These are phyloP conservation scores for Yamagishiella unicocca DNA, from an alignment of 139 green algal species.

Conservation along the genomic window DNA sequence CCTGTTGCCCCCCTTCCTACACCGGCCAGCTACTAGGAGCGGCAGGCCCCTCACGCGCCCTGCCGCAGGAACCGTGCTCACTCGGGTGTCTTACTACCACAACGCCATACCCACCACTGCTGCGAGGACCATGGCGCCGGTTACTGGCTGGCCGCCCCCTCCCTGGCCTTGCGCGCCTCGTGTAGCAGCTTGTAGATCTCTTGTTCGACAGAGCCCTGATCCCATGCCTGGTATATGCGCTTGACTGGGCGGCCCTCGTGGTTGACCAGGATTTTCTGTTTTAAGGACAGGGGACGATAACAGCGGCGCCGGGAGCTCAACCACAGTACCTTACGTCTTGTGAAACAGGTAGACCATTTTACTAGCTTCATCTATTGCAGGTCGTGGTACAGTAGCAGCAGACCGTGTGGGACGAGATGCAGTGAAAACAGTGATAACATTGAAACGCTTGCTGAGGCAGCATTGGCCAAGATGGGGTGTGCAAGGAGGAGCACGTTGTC, in stretches of 20 bases:
- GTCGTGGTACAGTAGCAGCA: background rate
- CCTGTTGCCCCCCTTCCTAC: too few species aligned
- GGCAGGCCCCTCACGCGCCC: too few species aligned
- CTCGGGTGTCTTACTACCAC: too few species aligned
- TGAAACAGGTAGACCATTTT: background rate
- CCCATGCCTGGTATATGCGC: slow-evolving; percentile 56
- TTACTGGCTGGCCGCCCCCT: background rate
- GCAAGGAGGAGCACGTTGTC: too few species aligned
- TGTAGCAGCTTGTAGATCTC: slow-evolving; percentile 62
- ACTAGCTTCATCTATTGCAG: background rate
- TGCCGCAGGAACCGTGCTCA: too few species aligned
- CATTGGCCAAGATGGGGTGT: too few species aligned
- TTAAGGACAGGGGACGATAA: background rate
- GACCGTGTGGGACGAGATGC: background rate
- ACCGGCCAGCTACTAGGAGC: too few species aligned
- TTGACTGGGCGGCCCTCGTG: slow-evolving; percentile 62
- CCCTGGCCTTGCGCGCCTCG: slow-evolving; percentile 15
- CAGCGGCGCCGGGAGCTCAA: background rate
- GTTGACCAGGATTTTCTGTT: slow-evolving; percentile 73
- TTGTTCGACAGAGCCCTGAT: slow-evolving; percentile 53
- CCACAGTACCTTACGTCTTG: background rate
- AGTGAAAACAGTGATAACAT: background rate
- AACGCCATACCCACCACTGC: too few species aligned
- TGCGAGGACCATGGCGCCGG: too few species aligned
- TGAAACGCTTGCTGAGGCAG: too few species aligned